These are phyloP conservation scores for Bacidia gigantensis DNA, from an alignment of 495 filamentous ascomycete species.

Conservation along the genomic window DNA sequence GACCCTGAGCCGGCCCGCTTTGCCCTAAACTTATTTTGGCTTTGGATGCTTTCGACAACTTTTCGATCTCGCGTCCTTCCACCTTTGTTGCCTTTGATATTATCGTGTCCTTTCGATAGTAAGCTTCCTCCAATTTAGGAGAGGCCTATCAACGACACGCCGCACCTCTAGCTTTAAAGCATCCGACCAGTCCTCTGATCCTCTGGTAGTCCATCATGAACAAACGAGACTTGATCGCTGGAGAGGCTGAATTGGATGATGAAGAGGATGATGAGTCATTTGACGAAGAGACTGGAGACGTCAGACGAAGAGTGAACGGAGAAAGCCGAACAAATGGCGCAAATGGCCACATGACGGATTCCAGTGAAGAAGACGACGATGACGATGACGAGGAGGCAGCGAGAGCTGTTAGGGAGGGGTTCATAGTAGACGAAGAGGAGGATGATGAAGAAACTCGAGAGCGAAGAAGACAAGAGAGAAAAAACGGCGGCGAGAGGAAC, in stretches of 20 bases:
- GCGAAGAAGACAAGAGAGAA: conserved; percentile 47
- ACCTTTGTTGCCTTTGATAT: too few relatives aligned
- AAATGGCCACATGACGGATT: conserved; percentile 52
- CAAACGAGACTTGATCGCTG: conserved; percentile 65
- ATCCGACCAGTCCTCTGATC: too few relatives aligned
- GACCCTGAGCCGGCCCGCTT: neutral
- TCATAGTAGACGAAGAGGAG: conserved; percentile 80
- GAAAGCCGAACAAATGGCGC: conserved; percentile 27
- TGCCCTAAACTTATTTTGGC: too few relatives aligned
- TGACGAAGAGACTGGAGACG: conserved; percentile 65
- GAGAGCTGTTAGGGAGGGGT: conserved; percentile 65
- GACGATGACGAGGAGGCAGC: conserved; percentile 83
- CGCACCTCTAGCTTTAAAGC: too few relatives aligned
- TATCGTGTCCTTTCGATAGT: too few relatives aligned
- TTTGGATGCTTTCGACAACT: too few relatives aligned
- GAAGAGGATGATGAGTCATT: conserved; percentile 89
- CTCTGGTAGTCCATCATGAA: too few relatives aligned
- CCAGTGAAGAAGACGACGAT: conserved; percentile 91
- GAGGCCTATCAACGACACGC: too few relatives aligned
- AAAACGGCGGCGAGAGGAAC: conserved; percentile 56
- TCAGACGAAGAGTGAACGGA: conserved; percentile 29
- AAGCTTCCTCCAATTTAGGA: too few relatives aligned
- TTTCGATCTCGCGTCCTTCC: too few relatives aligned
- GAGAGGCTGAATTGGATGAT: conserved; percentile 70
- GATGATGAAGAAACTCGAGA: conserved; percentile 60